Evolutionary conservation across 139 green algal genomes (phyloP).

Genomic region (Micractinium conductrix): DNA sequence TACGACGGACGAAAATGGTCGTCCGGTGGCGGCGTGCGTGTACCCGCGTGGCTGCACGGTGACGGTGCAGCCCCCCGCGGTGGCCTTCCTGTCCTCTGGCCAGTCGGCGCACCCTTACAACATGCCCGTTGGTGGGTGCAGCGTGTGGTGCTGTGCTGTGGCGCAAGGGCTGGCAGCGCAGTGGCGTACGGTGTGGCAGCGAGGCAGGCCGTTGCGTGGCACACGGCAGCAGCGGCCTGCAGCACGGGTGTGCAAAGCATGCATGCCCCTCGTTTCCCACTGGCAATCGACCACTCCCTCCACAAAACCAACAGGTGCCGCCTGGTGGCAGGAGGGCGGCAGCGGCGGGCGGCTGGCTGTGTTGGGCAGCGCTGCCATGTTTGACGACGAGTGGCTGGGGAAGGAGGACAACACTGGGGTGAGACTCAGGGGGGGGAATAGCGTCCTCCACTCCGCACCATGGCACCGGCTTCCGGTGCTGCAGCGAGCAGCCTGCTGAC

Average conservation of each 20-base stretch:
- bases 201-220: no score
- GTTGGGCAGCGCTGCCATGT: conserved; percentile 74
- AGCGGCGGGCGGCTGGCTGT: conserved; percentile 67
- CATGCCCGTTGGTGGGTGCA: conserved; percentile 58
- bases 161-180: no score
- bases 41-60: conserved; percentile 84
- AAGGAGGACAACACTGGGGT: conserved; percentile 84
- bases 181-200: no score
- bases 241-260: no score
- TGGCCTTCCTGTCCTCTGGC: conserved; percentile 79
- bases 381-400: conserved; percentile 88
- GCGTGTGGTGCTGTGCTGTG: not conserved
- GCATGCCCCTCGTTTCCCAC: not conserved
- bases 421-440: no score
- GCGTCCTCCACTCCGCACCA: no score
- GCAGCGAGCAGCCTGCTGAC: not conserved
- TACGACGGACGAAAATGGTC: not conserved
- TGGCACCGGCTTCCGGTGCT: not conserved
- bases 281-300: no score
- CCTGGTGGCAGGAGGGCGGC: conserved; percentile 61
- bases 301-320: conserved; percentile 61
- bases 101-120: conserved; percentile 84
- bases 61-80: conserved; percentile 68
- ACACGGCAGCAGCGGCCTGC: no score
- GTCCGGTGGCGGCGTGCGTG: conserved; percentile 54